Evolutionary conservation across 768 basidiomycete genomes (phyloP), one percentile per base, ranked within the genome.

Genomic region (Serpula lacrymans): DNA sequence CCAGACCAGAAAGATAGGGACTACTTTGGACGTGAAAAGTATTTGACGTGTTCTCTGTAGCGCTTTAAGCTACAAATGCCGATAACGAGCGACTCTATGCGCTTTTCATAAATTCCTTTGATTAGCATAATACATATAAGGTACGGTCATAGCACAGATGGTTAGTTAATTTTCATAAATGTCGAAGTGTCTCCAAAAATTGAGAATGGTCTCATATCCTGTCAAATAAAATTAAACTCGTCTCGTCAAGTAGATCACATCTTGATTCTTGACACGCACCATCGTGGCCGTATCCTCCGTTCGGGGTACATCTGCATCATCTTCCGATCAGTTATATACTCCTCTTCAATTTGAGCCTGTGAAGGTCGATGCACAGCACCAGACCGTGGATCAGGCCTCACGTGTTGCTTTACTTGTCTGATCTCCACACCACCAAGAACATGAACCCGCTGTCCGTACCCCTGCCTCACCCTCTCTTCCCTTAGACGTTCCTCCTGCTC

Each of bases 231-330:
- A 3, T 13, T 26, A 28, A 51, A 33, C 27, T 6, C 5, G 2
- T 5, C 5, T 3, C 12, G 24, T 34, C 17, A 22, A 43, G 47
- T 23, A 6, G 9, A 24, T n/a, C n/a, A n/a, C n/a, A n/a, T n/a
- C 14, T 6, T 18, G 35, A n/a, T 8, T 13, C 20, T 39, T 12
- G 30, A 24, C 2, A 38, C 59, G 42, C 35, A 63, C 60, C 60
- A 62, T 49, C 60, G 47, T 10, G 60, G 60, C 34, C 57, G 62
- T 13, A 62, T 62, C 20, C 44, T 41, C 45, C 47, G 59, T 45
- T 62, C 60, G 20, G 60, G 60, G 30, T 63, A 63, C 9, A 62
- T 48, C 27, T 57, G 45, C 60, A 62, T 62, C 57, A 62, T 51
- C 32, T 63, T 63, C 38, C 63, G 62, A 46, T 62, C 60, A 2